Percentiles rank a stretch among this genome's conserved stretches.
Conservation (phyloP, 2,329 filamentous ascomycete genomes). For the Colletotrichum tabaci region DNA sequence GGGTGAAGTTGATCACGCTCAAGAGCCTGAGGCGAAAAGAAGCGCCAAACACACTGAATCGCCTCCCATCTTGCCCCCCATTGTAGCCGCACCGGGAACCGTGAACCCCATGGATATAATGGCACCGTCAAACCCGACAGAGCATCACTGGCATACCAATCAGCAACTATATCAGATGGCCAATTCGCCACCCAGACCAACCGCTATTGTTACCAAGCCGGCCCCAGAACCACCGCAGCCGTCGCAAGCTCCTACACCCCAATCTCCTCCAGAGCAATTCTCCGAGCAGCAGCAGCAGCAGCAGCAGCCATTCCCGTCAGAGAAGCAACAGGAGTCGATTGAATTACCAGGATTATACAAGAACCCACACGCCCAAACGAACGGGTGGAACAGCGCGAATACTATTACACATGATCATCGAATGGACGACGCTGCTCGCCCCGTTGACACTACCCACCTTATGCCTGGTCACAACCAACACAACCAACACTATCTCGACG, state of each 20-base stretch:
- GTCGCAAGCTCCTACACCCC: conserved; percentile 48
- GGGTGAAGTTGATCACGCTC: conserved; percentile 18
- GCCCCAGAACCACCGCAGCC: conserved; percentile 45
- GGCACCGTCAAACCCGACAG: conserved; percentile 57
- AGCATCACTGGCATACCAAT: conserved; percentile 52
- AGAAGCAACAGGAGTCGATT: conserved; percentile 22
- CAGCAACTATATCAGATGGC: conserved; percentile 54
- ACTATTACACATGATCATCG: conserved; percentile 8
- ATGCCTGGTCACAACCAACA: conserved; percentile 37
- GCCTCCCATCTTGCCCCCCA: conserved; percentile 47
- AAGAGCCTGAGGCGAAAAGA: conserved; percentile 10
- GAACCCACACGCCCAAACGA: conserved; percentile 10
- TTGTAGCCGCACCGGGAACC: conserved; percentile 59
- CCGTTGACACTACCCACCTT: conserved; percentile 31
- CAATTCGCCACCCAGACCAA: conserved; percentile 37
- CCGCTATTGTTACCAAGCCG: conserved; percentile 45
- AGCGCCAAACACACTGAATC: conserved; percentile 14
- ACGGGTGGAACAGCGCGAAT: not conserved
- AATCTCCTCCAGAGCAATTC: conserved; percentile 30
- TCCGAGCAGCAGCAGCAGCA: conserved; percentile 32
- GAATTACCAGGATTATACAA: conserved; percentile 3
- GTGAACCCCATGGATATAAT: conserved; percentile 70
- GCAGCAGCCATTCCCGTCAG: conserved; percentile 10
- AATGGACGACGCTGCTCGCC: conserved; percentile 22
- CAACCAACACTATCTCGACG: conserved; percentile 37